Evolutionary conservation across 2,329 filamentous ascomycete genomes (phyloP).

Genomic region (Xylariaceae sp.): DNA sequence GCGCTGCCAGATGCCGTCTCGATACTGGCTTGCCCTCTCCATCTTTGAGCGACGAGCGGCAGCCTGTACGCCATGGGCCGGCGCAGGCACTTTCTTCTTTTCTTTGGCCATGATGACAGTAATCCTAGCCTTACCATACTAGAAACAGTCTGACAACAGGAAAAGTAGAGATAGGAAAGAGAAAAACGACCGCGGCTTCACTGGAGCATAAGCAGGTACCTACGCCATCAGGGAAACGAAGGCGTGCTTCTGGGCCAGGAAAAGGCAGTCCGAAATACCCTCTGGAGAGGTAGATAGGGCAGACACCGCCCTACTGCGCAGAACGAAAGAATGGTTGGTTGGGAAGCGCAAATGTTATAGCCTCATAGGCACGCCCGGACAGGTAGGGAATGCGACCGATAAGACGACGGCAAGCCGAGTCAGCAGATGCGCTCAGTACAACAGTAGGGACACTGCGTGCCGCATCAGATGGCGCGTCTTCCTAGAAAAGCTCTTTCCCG

Average conservation of each 20-base stretch:
- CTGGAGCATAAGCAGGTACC: slow-evolving; percentile 10
- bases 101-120: slow-evolving; percentile 24
- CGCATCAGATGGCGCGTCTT: no score
- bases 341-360: no score
- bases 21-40: slow-evolving; percentile 19
- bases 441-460: no score
- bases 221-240: slow-evolving; percentile 19
- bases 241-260: slow-evolving; percentile 10
- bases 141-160: slow-evolving; percentile 11
- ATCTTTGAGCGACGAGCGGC: slow-evolving; percentile 21
- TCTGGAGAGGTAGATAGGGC: no score
- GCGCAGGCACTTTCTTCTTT: slow-evolving; percentile 23
- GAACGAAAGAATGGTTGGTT: no score
- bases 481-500: no score
- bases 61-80: slow-evolving; percentile 18
- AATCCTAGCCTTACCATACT: slow-evolving; percentile 26
- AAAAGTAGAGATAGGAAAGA: slow-evolving; percentile 12
- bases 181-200: slow-evolving; percentile 12
- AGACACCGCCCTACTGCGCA: no score
- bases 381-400: no score
- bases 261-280: slow-evolving; percentile 11
- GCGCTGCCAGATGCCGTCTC: slow-evolving; percentile 20
- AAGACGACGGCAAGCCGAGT: no score
- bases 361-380: no score
- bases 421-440: no score